Evolutionary conservation across 495 filamentous ascomycete genomes (phyloP).

Genomic region (Talaromyces nanjingensis): DNA sequence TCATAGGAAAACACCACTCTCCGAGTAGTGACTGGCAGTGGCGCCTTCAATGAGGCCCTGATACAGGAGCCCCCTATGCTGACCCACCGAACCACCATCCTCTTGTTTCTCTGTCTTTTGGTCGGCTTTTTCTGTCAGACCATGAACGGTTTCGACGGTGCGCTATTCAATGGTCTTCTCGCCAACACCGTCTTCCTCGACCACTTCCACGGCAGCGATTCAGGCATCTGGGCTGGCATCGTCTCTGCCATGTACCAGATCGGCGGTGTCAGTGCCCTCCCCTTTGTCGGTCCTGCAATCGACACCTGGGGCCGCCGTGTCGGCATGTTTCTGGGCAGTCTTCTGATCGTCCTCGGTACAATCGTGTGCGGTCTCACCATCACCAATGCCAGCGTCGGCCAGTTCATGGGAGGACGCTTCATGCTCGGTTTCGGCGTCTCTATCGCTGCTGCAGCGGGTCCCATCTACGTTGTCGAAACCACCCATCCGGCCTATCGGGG

Average conservation of each 20-base stretch:
- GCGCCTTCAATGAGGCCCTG: slow-evolving; percentile 2
- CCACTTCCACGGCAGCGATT: slow-evolving; percentile 28
- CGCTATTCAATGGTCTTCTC: slow-evolving; percentile 34
- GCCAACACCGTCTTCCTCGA: slow-evolving; percentile 25
- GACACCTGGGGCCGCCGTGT: slow-evolving; percentile 51
- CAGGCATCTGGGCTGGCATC: slow-evolving; percentile 37
- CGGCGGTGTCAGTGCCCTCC: slow-evolving; percentile 44
- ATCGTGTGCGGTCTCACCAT: slow-evolving; percentile 41
- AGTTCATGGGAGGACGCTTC: slow-evolving; percentile 66
- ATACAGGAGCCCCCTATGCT: slow-evolving; percentile 7
- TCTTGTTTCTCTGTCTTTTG: slow-evolving; percentile 6
- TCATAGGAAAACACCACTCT: slow-evolving; percentile 1
- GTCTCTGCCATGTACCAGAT: slow-evolving; percentile 55
- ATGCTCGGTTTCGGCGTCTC: slow-evolving; percentile 67
- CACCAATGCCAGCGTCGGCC: slow-evolving; percentile 28
- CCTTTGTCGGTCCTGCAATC: slow-evolving; percentile 43
- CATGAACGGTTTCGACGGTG: slow-evolving; percentile 45
- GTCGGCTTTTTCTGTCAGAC: slow-evolving; percentile 9
- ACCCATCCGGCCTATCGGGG: slow-evolving; percentile 64
- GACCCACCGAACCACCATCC: neutral
- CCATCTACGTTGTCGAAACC: slow-evolving; percentile 65
- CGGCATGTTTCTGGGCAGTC: slow-evolving; percentile 55
- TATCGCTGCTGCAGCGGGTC: slow-evolving; percentile 58
- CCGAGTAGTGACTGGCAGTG: neutral
- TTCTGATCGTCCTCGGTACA: slow-evolving; percentile 53